Conservation (phyloP, 192 early-diverging fungal genomes). For the Jimgerdemannia flammicorona region DNA sequence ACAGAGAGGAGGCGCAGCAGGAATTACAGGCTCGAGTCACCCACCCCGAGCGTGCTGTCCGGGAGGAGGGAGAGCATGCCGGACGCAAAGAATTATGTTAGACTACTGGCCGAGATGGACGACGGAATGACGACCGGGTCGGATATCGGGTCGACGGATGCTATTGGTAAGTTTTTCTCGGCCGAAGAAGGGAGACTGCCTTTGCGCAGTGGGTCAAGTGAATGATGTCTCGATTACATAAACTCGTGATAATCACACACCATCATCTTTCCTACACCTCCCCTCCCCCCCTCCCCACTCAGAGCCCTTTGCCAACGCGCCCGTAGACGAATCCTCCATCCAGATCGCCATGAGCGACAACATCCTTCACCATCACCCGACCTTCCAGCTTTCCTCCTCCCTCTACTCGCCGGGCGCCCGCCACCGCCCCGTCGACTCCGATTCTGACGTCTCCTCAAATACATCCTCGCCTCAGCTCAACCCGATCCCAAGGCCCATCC, state of each 20-base stretch:
- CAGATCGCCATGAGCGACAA: not conserved
- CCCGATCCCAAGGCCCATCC: not conserved
- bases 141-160: not conserved
- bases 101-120: not conserved
- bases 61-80: not conserved
- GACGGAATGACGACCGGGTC: not conserved
- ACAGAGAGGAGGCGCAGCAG: not conserved
- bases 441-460: not conserved
- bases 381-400: not conserved
- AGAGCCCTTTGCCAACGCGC: not conserved
- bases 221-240: too few relatives aligned
- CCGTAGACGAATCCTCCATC: not conserved
- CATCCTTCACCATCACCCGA: not conserved
- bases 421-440: not conserved
- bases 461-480: not conserved
- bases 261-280: not conserved
- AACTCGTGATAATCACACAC: not conserved
- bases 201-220: too few relatives aligned
- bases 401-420: not conserved
- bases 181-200: too few relatives aligned
- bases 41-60: not conserved
- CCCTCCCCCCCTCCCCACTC: not conserved
- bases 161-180: not conserved
- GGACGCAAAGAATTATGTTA: not conserved
- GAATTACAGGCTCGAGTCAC: not conserved